Base-by-base conservation (phyloP, 1,284 basidiomycete genomes). In the Trichosporon ovoides region DNA sequence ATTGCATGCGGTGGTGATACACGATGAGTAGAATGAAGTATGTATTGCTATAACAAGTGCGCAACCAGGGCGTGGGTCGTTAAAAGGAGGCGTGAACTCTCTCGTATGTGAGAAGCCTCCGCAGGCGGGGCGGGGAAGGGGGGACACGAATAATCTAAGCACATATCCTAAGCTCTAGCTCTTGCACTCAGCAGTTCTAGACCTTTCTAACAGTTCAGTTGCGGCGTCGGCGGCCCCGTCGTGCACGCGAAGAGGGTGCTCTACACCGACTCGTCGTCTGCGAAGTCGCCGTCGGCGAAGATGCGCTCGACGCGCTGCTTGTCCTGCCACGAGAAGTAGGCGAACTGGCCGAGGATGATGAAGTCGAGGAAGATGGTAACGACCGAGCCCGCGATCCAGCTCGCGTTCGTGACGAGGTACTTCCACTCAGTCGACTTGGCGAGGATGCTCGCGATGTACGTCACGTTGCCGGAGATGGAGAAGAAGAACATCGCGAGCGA, bases 401-500 rank as follows among this genome's bases (percentile, higher is more conserved):
- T 85, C 20, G 86, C 85, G 73, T 95, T 96, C 65, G 83, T 87
- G 58, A 90, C 78, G 59, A 97, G 77, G 79, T 95, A 94, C 48
- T 82, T 80, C 50, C 70, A 77, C 49, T 89, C 84, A 70, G 83
- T 82, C 60, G 88, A 91, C 67, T 85, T 85, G 58, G 85, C 83
- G 52, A 90, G 80, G 68, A 97, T 96, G 28, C 89, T 91, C 56
- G 86, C 75, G 24, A 87, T 83, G 77, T 93, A 96, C 36, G 91
- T 91, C 43, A 83, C 59, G 63, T 76, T 95, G 43, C 91, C 91
- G 52, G 86, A 82, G 58, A 97, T 91, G 18, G 90, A 83, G 77
- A 96, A 97, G 75, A 93, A 83, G 79, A 97, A 98, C 61, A 98
- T 81, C 14, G 89, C 91, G 49, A 91, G 85, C 28, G 89, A 89